phyloP scores from a whole-genome alignment of 2,329 filamentous ascomycete genomes.

The Cladosporium oxysporum region DNA sequence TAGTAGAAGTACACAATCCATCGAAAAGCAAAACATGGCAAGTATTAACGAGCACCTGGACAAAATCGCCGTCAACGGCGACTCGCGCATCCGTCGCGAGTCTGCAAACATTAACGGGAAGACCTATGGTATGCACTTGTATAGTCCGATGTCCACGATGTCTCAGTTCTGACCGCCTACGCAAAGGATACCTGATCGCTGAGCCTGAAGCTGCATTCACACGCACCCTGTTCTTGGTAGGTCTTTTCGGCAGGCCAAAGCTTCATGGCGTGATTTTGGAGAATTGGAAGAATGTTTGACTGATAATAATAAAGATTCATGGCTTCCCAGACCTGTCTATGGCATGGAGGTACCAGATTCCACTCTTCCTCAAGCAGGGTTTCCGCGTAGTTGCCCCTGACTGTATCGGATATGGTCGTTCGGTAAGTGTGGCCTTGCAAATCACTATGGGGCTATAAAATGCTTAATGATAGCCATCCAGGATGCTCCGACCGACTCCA shows the following conservation, averaged over 20 bases:
- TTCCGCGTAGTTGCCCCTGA: conserved; percentile 82
- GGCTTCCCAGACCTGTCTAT: conserved; percentile 76
- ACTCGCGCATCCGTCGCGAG: conserved; percentile 7
- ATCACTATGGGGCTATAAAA: not conserved
- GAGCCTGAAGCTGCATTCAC: conserved; percentile 8
- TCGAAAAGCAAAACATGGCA: not conserved
- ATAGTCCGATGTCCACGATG: not conserved
- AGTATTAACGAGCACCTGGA: conserved; percentile 11
- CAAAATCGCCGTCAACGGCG: conserved; percentile 1
- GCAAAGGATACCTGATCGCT: conserved; percentile 2
- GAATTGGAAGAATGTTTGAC: not conserved
- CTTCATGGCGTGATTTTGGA: not conserved
- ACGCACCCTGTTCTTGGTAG: conserved; percentile 3
- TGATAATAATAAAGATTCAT: conserved; percentile 50
- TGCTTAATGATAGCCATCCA: not conserved
- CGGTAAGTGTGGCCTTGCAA: not conserved
- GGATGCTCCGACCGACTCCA: conserved; percentile 48
- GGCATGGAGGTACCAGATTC: conserved; percentile 89
- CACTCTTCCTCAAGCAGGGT: conserved; percentile 68
- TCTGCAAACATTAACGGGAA: conserved; percentile 9
- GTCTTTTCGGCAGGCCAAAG: not conserved
- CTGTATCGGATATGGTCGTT: conserved; percentile 80
- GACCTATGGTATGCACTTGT: not conserved
- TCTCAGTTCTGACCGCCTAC: not conserved
- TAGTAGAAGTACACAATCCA: not conserved